Evolutionary conservation across 352 stramenopile genomes (phyloP), one percentile per base, ranked within the genome.

Genomic region (Pythium apleroticum): DNA sequence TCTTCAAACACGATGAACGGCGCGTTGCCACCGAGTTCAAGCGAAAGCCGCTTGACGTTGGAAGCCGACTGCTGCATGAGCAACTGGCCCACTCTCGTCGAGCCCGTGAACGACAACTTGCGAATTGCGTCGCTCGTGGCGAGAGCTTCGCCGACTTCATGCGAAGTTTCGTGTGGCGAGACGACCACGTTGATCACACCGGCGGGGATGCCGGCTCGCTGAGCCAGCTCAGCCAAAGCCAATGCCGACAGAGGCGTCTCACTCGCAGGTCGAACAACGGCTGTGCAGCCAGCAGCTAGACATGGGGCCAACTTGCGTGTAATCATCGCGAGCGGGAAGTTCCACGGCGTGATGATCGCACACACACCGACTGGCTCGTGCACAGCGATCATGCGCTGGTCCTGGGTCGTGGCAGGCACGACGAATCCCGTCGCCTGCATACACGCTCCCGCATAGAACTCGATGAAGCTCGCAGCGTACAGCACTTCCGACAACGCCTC

Each of bases 291-390:
- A 1, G 93, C 92, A 7, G 92, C 89, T 14, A 99, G 71, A 52
- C 96, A 98, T 3, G 96, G 95, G 6, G 77, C 96, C 11, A 98
- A 82, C 73, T 99, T 99, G 20, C 97, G 85, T 20, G 97, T 98
- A 63, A 99, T 98, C 98, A 99, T 99, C 7, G 96, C 97, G 46
- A 98, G 72, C 6, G 97, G 97, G 68, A 99, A 99, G 77, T 99
- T 99, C 97, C 97, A 99, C 15, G 95, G 97, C 52, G 97, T 98
- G 60, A 99, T 96, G 60, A 99, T 89, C 30, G 78, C 93, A 60
- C 82, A 96, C 22, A 99, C 95, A 41, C 97, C 98, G 4, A 99
- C 89, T 2, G 97, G 93, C 72, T 99, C 81, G 46, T 88, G 88
- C 20, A 91, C 72, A 2, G 78, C 86, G 39, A 97, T 68, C 60